A percentile compares a stretch with the other conserved stretches of the same genome.
Evolutionary conservation across 2,329 filamentous ascomycete species (phyloP).

Genomic region (Alternaria viburni): DNA sequence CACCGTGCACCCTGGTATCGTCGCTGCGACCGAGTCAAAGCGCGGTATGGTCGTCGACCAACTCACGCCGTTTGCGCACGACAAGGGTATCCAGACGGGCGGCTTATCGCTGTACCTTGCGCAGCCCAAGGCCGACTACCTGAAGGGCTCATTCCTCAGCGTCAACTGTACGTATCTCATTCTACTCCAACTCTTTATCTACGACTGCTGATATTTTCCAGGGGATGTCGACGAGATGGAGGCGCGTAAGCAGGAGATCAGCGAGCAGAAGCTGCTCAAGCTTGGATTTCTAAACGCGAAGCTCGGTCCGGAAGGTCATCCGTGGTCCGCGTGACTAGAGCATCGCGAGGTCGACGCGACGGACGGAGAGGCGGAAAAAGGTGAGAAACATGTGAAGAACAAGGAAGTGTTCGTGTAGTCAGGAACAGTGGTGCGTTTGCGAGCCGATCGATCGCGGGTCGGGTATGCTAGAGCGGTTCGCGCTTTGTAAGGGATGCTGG

Average conservation of each 20-base stretch:
- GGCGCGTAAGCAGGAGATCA: constrained; percentile 36
- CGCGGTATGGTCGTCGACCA: constrained; percentile 2
- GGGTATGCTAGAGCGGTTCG: not conserved
- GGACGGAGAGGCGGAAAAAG: not conserved
- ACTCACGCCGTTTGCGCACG: not conserved
- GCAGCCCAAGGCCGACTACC: constrained; percentile 22
- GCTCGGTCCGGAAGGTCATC: constrained; percentile 25
- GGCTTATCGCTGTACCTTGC: constrained; percentile 25
- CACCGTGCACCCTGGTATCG: constrained; percentile 31
- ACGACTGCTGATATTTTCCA: not conserved
- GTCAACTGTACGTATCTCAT: constrained; percentile 25
- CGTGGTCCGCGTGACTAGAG: constrained; percentile 10
- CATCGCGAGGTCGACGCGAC: not conserved
- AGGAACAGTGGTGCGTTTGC: not conserved
- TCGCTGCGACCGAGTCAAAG: constrained; percentile 13
- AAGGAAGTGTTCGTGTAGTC: not conserved
- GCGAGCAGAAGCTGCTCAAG: constrained; percentile 35
- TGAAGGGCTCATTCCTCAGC: constrained; percentile 23
- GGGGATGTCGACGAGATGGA: constrained; percentile 39
- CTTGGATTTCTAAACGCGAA: constrained; percentile 24
- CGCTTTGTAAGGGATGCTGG: not conserved
- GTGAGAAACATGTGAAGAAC: not conserved
- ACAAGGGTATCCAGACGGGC: constrained; percentile 18
- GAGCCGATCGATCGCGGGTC: not conserved
- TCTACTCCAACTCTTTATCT: not conserved